Percentiles rank a stretch among this genome's conserved stretches.
Evolutionary conservation across 116 monocot genomes (phyloP).

Genomic region (Papilionanthe hybrid): DNA sequence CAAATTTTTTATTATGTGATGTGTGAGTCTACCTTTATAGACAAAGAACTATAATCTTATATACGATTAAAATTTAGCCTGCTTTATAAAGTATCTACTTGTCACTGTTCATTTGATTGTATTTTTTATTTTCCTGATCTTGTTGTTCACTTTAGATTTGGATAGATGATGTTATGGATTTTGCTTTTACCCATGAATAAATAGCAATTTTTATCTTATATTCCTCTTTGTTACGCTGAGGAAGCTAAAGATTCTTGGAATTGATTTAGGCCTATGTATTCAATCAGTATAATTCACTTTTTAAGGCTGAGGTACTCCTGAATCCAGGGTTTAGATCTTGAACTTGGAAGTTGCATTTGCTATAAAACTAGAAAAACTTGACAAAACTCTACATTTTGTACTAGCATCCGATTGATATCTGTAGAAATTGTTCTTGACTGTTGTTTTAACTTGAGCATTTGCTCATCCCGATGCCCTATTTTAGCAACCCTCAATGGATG

Average conservation of each 20-base stretch:
- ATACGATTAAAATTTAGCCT: not conserved
- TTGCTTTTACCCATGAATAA: not conserved
- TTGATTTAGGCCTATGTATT: not conserved
- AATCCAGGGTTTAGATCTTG: not conserved
- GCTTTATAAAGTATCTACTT: not conserved
- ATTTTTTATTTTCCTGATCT: not conserved
- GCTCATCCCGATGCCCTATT: not conserved
- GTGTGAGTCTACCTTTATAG: not conserved
- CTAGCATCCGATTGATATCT: not conserved
- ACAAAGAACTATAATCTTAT: not conserved
- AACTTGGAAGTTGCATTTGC: not conserved
- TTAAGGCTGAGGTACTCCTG: not conserved
- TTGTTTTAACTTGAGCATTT: not conserved
- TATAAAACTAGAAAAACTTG: not conserved
- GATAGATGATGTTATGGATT: not conserved
- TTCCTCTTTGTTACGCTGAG: not conserved
- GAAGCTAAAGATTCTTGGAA: not conserved
- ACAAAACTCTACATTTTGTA: not conserved
- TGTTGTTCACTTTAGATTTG: not conserved
- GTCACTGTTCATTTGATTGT: not conserved
- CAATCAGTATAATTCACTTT: not conserved
- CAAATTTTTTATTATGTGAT: not conserved
- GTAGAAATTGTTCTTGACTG: too few species aligned
- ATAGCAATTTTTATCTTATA: not conserved
- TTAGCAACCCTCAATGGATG: not conserved